Evolutionary conservation across 306 rosid species (phyloP).

Genomic region (Ormosia semicastrata): DNA sequence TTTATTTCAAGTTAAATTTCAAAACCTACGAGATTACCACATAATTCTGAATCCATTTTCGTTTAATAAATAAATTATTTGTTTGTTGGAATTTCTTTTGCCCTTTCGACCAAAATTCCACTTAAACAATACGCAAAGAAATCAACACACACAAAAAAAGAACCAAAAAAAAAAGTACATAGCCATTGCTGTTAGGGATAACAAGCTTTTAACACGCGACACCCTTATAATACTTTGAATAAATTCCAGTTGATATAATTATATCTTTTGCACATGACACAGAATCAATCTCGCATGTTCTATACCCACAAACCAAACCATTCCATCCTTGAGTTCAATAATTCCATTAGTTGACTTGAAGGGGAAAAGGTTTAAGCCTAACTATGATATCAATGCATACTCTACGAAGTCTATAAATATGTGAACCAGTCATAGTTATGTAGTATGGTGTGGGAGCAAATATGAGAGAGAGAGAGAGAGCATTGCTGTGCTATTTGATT

Average conservation of each 20-base stretch:
- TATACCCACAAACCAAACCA: neutral
- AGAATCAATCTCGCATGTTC: neutral
- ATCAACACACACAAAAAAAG: too few relatives aligned
- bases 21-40: too few relatives aligned
- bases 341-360: neutral
- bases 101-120: too few relatives aligned
- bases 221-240: neutral
- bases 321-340: neutral
- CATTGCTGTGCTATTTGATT: neutral
- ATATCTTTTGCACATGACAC: neutral
- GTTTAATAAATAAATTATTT: too few relatives aligned
- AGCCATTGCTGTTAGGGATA: neutral
- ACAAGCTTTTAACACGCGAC: neutral
- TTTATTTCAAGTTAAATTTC: too few relatives aligned
- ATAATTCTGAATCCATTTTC: too few relatives aligned
- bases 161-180: too few relatives aligned
- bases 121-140: too few relatives aligned
- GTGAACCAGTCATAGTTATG: neutral
- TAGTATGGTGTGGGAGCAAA: neutral
- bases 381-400: neutral
- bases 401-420: neutral
- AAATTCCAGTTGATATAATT: neutral
- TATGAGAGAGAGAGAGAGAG: neutral
- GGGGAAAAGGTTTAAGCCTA: neutral
- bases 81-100: too few relatives aligned